Base-by-base conservation (phyloP, 306 rosid species). In the Dalbergia oliveri region DNA sequence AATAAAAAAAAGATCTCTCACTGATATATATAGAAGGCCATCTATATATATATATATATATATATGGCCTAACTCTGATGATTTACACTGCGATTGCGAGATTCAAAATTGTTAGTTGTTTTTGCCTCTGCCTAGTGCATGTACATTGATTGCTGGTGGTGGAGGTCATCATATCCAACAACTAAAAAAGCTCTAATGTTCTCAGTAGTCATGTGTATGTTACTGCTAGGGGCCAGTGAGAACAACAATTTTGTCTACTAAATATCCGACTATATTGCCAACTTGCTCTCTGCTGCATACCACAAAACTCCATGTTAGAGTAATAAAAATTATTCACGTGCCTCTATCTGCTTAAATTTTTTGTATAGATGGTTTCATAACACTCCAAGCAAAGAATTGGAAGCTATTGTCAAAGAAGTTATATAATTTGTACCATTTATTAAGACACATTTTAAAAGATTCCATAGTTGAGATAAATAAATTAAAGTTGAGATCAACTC, bases 221-320 rank as follows among this genome's bases (percentile, higher is more conserved):
- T 45, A 18, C 35, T 73, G 69, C 50, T 77, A 59, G 85, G 85
- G 82, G 83, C 31, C 31, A 26, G 31, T 26, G 31, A 26, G 85
- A 83, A 73, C 83, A 81, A 6, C 71, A 79, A 80, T 69, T 85
- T 79, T 74, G 66, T 82, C 85, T 87, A 82, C 81, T 76, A 82
- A 60, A 26, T 26, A 64, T 61, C 64, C 31, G 54, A 53, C 8
- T 37, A 6, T 26, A 53, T 71, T 73, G 63, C 75, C 82, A 63
- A 57, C 75, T 58, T 82, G 72, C 44, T 57, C 16, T 68, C 11
- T 79, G 67, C 26, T 41, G 61, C 6, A 43, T 0, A 49, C 67
- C 79, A 66, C 67, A 33, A 58, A 69, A 39, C 14, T 13, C 41
- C 49, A 26, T 26, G 31, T 26, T 26, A 26, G 31, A 26, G 31